These are phyloP conservation scores for Ceratocystis diversiconidia DNA, from an alignment of 2,329 filamentous ascomycete genomes.

Conservation along the genomic window DNA sequence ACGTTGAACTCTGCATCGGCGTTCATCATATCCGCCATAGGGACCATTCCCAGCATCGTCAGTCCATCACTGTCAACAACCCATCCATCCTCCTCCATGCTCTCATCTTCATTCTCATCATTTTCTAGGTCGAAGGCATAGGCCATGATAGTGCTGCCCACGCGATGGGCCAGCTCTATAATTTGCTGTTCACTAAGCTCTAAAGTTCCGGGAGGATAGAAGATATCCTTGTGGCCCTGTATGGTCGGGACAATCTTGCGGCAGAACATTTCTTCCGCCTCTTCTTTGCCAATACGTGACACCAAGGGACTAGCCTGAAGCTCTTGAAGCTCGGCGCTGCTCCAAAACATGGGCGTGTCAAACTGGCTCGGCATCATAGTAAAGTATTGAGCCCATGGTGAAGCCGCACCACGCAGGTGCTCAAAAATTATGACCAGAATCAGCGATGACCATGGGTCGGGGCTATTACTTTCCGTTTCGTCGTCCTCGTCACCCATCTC, in stretches of 20 bases:
- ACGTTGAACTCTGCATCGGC: conserved; percentile 75
- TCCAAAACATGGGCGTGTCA: conserved; percentile 87
- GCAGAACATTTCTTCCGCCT: conserved; percentile 56
- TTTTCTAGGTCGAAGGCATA: conserved; percentile 74
- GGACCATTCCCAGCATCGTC: conserved; percentile 68
- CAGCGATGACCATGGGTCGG: conserved; percentile 42
- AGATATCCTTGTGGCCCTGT: conserved; percentile 31
- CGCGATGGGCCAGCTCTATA: conserved; percentile 50
- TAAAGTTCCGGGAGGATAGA: conserved; percentile 28
- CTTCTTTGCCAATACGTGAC: conserved; percentile 58
- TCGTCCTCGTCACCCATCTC: conserved; percentile 25
- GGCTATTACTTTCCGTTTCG: conserved; percentile 25
- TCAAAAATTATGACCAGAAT: conserved; percentile 78
- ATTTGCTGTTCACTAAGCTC: conserved; percentile 32
- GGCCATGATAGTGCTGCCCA: conserved; percentile 83
- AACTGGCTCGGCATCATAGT: conserved; percentile 57
- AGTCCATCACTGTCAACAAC: conserved; percentile 47
- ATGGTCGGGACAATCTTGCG: conserved; percentile 38
- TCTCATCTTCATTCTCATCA: conserved; percentile 38
- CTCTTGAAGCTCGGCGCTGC: conserved; percentile 49
- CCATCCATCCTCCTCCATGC: conserved; percentile 48
- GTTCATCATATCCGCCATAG: conserved; percentile 79
- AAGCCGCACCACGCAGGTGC: conserved; percentile 41
- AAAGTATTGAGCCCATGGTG: conserved; percentile 66
- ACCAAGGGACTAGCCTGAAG: conserved; percentile 67